A percentile compares a stretch with the other conserved stretches of the same genome.
phyloP scores from a whole-genome alignment of 2,329 filamentous ascomycete species.

The Diplodia scrobiculata region DNA sequence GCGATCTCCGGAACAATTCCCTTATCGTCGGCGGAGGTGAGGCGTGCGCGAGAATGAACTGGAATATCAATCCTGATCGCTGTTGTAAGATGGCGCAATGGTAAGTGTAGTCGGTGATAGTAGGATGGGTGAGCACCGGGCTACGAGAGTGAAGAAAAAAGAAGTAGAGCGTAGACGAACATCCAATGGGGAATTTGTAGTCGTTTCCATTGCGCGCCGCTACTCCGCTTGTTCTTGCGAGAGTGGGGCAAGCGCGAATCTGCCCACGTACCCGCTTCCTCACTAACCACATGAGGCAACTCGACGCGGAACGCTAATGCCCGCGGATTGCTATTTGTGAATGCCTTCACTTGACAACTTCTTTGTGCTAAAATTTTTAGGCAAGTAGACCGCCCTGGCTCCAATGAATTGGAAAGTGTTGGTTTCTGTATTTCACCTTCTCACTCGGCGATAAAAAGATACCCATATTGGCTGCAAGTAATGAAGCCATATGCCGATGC shows the following conservation, averaged over 20 bases:
- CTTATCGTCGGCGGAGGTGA: not conserved
- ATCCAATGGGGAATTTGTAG: conserved; percentile 5
- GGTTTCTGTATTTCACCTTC: too few species aligned
- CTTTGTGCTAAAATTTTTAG: too few species aligned
- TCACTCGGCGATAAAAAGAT: too few species aligned
- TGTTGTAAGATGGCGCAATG: not conserved
- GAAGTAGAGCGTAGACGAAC: not conserved
- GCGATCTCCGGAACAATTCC: not conserved
- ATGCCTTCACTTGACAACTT: too few species aligned
- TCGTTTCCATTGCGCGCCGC: not conserved
- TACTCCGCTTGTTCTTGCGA: conserved; percentile 13
- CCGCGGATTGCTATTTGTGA: too few species aligned
- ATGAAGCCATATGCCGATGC: too few species aligned
- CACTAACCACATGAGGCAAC: not conserved
- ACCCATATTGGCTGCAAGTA: too few species aligned
- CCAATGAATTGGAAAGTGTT: too few species aligned
- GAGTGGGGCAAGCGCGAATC: conserved; percentile 14
- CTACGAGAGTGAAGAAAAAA: not conserved
- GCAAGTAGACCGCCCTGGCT: too few species aligned
- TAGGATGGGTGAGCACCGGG: not conserved
- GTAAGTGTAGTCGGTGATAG: not conserved
- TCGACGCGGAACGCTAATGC: conserved; percentile 6
- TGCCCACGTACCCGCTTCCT: not conserved
- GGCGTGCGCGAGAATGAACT: not conserved
- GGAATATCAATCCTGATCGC: not conserved